Conservation (phyloP, 257 asterid genomes). For the Solanum microdontum region DNA sequence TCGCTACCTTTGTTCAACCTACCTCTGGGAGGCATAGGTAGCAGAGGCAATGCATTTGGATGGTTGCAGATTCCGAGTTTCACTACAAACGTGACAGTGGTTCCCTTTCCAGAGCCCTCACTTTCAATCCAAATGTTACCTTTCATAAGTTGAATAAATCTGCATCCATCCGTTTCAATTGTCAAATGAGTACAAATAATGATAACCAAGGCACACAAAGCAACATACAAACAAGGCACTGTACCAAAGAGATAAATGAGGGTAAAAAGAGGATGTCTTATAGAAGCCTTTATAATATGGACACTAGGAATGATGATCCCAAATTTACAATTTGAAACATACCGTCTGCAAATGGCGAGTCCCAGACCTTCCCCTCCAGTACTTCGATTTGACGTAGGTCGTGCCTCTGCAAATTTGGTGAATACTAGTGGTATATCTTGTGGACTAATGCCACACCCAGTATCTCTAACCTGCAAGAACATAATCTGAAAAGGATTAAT, state of each 20-base stretch:
- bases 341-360: conserved; percentile 73
- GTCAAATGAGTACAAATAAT: background rate
- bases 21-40: background rate
- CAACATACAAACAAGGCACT: background rate
- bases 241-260: background rate
- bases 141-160: conserved; percentile 59
- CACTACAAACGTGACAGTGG: conserved; percentile 32
- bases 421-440: conserved; percentile 48
- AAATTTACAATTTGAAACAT: background rate
- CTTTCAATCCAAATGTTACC: conserved; percentile 64
- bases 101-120: conserved; percentile 51
- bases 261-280: background rate
- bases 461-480: conserved; percentile 38
- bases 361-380: conserved; percentile 48
- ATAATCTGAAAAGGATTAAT: background rate
- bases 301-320: background rate
- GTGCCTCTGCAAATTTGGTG: conserved; percentile 36
- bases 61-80: conserved; percentile 29
- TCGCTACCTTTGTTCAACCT: conserved; percentile 15
- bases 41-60: conserved; percentile 8
- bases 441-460: conserved; percentile 54
- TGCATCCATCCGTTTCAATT: conserved; percentile 3
- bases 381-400: conserved; percentile 18
- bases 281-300: background rate
- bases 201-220: background rate